Evolutionary conservation across 2,329 filamentous ascomycete genomes (phyloP).

Genomic region (Botrytis fabae): DNA sequence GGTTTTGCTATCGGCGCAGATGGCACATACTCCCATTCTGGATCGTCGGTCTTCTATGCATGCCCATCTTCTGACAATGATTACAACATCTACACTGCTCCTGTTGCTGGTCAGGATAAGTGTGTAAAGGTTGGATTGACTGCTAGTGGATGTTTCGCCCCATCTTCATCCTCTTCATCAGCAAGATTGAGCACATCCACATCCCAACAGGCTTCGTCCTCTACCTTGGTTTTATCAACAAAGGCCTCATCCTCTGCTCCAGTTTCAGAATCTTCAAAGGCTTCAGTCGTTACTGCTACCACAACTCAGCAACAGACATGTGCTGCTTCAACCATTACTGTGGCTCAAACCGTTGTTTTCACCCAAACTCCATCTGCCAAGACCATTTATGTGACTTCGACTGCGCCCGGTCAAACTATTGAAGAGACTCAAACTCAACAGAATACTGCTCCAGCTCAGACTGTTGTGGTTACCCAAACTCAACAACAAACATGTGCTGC

Average conservation of each 20-base stretch:
- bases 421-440: not conserved
- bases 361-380: not conserved
- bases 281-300: constrained; percentile 16
- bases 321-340: not conserved
- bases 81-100: constrained; percentile 55
- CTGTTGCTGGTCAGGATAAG: constrained; percentile 46
- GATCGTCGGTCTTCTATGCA: constrained; percentile 56
- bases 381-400: not conserved
- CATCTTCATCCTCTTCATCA: not conserved
- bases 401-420: not conserved
- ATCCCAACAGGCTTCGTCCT: not conserved
- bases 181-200: not conserved
- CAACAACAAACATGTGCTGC: not conserved
- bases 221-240: not conserved
- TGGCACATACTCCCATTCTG: constrained; percentile 52
- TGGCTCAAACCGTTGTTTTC: not conserved
- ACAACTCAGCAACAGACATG: not conserved
- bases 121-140: constrained; percentile 52
- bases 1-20: constrained; percentile 56
- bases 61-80: constrained; percentile 57
- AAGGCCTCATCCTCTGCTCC: not conserved
- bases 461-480: not conserved
- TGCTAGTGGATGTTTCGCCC: constrained; percentile 44
- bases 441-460: not conserved
- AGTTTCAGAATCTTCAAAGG: not conserved